Percentiles rank a stretch among this genome's conserved stretches.
These are phyloP conservation scores for Pseudohalonectria lignicola DNA, from an alignment of 2,329 filamentous ascomycete genomes.

Conservation along the genomic window DNA sequence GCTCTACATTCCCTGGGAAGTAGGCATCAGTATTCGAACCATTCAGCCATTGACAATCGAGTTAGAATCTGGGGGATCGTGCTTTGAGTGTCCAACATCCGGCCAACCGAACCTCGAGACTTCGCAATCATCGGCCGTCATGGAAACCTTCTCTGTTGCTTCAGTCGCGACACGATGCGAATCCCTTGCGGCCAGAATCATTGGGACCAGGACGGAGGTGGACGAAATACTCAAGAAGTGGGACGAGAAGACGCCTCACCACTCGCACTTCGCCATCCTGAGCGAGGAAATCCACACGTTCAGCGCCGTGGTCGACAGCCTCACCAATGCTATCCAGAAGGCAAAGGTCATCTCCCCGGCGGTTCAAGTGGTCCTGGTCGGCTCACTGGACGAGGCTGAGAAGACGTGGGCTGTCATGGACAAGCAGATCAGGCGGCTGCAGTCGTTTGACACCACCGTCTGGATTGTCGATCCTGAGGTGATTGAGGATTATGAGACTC, in stretches of 20 bases:
- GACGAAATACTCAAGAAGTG: not conserved
- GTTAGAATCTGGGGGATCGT: too few species aligned
- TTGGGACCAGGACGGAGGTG: not conserved
- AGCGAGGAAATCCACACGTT: slow-evolving; percentile 2
- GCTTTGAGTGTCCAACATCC: too few species aligned
- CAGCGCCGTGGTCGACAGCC: not conserved
- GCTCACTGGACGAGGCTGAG: not conserved
- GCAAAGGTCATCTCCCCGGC: not conserved
- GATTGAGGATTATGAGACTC: slow-evolving; percentile 3
- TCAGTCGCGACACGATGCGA: slow-evolving; percentile 1
- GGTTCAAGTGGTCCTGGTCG: not conserved
- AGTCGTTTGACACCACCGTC: not conserved
- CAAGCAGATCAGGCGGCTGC: not conserved
- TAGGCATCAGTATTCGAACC: too few species aligned
- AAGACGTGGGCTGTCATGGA: slow-evolving; percentile 1
- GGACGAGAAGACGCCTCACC: not conserved
- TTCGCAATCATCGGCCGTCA: too few species aligned
- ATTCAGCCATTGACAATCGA: too few species aligned
- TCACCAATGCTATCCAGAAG: not conserved
- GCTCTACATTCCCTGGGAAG: too few species aligned
- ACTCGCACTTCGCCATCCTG: slow-evolving; percentile 1
- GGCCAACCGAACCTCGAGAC: too few species aligned
- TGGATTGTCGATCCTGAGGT: not conserved
- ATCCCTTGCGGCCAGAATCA: not conserved
- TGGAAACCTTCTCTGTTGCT: slow-evolving; percentile 1